Evolutionary conservation across 257 asterid genomes (phyloP).

Genomic region (Fraxinus quadrangulata): DNA sequence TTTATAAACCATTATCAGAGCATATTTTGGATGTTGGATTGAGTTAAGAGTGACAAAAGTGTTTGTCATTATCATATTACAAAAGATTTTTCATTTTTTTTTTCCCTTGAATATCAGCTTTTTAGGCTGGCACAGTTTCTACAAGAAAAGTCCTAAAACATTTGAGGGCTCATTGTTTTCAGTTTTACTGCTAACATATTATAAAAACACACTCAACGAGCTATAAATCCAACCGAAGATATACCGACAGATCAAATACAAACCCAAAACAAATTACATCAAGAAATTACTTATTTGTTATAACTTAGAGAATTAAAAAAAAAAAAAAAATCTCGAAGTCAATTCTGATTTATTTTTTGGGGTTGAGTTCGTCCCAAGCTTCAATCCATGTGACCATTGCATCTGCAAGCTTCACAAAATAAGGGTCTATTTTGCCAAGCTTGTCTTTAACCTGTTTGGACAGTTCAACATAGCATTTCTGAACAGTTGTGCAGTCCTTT

Average conservation of each 20-base stretch:
- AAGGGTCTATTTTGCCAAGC: constrained; percentile 69
- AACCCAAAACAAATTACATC: not conserved
- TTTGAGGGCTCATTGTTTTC: not conserved
- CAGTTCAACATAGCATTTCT: constrained; percentile 74
- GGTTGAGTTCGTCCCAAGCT: constrained; percentile 91
- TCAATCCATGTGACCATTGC: constrained; percentile 90
- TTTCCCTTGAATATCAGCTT: not conserved
- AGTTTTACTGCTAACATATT: not conserved
- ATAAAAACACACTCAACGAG: not conserved
- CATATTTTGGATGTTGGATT: not conserved
- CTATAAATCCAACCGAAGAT: not conserved
- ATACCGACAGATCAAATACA: not conserved
- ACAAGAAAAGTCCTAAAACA: not conserved
- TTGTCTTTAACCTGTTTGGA: constrained; percentile 76
- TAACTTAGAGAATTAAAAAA: not conserved
- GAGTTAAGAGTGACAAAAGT: too few species aligned
- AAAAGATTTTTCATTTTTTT: not conserved
- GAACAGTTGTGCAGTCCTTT: constrained; percentile 74
- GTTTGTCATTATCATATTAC: not conserved
- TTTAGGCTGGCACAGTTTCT: not conserved
- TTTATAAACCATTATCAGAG: not conserved
- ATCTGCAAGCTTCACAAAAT: constrained; percentile 71
- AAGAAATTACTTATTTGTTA: not conserved
- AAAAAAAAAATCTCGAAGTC: not conserved
- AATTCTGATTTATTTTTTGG: constrained; percentile 12